Evolutionary conservation across 2,329 filamentous ascomycete genomes (phyloP).

Genomic region (Tolypocladium amazonense): DNA sequence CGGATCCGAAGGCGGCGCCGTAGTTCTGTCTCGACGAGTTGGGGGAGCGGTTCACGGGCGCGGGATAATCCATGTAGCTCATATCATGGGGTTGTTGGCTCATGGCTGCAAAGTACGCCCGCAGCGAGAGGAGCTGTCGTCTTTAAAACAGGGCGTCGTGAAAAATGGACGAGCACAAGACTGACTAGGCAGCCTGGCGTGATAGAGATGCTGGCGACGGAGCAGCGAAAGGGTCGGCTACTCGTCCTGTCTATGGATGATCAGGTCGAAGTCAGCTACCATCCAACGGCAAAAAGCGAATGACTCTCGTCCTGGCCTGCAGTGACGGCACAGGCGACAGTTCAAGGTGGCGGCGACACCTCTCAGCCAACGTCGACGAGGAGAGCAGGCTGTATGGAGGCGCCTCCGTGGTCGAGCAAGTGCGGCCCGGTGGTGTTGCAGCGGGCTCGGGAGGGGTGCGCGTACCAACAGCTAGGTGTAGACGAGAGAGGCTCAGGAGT

Average conservation of each 20-base stretch:
- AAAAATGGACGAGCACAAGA: background rate
- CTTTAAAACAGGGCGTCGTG: constrained; percentile 11
- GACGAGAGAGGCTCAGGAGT: constrained; percentile 3
- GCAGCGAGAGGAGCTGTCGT: constrained; percentile 10
- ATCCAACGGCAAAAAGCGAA: background rate
- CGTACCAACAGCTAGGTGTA: constrained; percentile 6
- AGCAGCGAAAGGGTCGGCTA: background rate
- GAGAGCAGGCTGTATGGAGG: background rate
- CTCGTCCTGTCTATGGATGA: background rate
- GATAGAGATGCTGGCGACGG: background rate
- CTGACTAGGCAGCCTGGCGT: background rate
- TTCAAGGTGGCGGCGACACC: background rate
- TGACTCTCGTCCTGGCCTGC: background rate
- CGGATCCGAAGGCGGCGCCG: constrained; percentile 39
- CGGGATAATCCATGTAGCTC: constrained; percentile 59
- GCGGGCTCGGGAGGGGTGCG: constrained; percentile 4
- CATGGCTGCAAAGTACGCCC: constrained; percentile 17
- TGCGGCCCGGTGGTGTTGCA: constrained; percentile 5
- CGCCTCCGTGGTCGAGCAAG: background rate
- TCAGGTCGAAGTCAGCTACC: background rate
- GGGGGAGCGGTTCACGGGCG: constrained; percentile 51
- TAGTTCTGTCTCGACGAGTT: constrained; percentile 56
- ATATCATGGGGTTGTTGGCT: constrained; percentile 49
- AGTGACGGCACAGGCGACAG: background rate
- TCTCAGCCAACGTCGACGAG: background rate